A percentile compares a stretch with the other conserved stretches of the same genome.
phyloP scores from a whole-genome alignment of 78 protist genomes.

The Dictyostelium discoideum region DNA sequence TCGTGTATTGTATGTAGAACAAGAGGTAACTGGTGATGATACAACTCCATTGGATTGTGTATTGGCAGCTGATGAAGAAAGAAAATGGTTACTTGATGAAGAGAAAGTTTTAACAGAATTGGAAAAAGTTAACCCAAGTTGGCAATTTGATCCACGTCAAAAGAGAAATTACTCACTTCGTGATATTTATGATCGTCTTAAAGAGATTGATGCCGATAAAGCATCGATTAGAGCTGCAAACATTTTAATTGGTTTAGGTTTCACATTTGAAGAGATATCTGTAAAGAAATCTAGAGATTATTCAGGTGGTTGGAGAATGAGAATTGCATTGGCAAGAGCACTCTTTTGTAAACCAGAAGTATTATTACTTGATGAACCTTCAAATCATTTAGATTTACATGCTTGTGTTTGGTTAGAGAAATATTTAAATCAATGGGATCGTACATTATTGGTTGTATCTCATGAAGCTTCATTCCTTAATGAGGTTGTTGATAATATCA shows the following conservation, averaged over 20 bases:
- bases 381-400: slow-evolving; percentile 93
- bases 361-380: slow-evolving; percentile 97
- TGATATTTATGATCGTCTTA: slow-evolving; percentile 82
- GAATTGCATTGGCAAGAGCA: slow-evolving; percentile 95
- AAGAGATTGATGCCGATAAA: slow-evolving; percentile 83
- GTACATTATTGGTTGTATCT: slow-evolving; percentile 91
- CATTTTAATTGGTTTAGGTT: slow-evolving; percentile 92
- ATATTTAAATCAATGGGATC: slow-evolving; percentile 84
- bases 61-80: slow-evolving; percentile 89
- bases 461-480: slow-evolving; percentile 94
- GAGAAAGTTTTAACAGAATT: slow-evolving; percentile 61
- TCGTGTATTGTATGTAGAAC: slow-evolving; percentile 92
- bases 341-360: slow-evolving; percentile 93
- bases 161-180: slow-evolving; percentile 77
- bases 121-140: slow-evolving; percentile 37
- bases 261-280: slow-evolving; percentile 76
- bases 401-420: slow-evolving; percentile 96
- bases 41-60: slow-evolving; percentile 87
- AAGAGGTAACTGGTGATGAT: slow-evolving; percentile 91
- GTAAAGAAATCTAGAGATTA: slow-evolving; percentile 60
- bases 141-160: slow-evolving; percentile 64
- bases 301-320: slow-evolving; percentile 98
- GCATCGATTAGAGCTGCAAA: slow-evolving; percentile 75
- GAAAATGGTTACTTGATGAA: slow-evolving; percentile 85
- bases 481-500: slow-evolving; percentile 83